Evolutionary conservation across 2,329 filamentous ascomycete species (phyloP).

Genomic region (Acarospora socialis): DNA sequence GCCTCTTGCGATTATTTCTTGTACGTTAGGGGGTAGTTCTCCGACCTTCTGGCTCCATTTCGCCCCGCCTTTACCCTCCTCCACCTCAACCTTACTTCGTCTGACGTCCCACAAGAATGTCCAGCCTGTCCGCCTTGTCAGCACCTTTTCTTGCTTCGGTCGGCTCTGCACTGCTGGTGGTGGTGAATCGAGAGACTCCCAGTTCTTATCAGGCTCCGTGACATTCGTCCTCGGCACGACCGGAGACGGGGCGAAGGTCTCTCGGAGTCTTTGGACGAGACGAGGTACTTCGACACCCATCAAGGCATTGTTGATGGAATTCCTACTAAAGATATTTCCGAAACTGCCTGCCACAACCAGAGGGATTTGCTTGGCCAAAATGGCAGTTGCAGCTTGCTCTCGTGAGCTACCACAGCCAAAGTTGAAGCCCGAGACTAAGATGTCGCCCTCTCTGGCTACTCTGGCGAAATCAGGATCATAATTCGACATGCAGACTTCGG

Average conservation of each 20-base stretch:
- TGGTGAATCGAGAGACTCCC: constrained; percentile 37
- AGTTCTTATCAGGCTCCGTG: constrained; percentile 37
- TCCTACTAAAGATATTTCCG: constrained; percentile 35
- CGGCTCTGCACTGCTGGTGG: constrained; percentile 27
- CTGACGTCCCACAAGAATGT: constrained; percentile 68
- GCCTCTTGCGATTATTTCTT: constrained; percentile 66
- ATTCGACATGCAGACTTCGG: constrained; percentile 83
- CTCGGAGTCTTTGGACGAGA: constrained; percentile 23
- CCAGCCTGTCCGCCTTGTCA: constrained; percentile 69
- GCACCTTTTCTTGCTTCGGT: constrained; percentile 35
- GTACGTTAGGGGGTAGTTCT: constrained; percentile 71
- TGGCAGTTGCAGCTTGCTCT: constrained; percentile 79
- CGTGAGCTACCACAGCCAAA: constrained; percentile 72
- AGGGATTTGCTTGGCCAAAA: constrained; percentile 38
- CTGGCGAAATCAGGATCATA: constrained; percentile 61
- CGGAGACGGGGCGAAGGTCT: constrained; percentile 29
- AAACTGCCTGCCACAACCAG: constrained; percentile 26
- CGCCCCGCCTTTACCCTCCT: constrained; percentile 51
- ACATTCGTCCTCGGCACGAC: constrained; percentile 25
- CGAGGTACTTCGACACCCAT: constrained; percentile 27
- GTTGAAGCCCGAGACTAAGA: constrained; percentile 76
- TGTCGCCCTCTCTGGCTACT: constrained; percentile 54
- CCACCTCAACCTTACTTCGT: constrained; percentile 54
- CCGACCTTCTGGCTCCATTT: constrained; percentile 71
- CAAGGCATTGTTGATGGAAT: constrained; percentile 31